phyloP scores from a whole-genome alignment of 208 protist species.

The Leishmania major region DNA sequence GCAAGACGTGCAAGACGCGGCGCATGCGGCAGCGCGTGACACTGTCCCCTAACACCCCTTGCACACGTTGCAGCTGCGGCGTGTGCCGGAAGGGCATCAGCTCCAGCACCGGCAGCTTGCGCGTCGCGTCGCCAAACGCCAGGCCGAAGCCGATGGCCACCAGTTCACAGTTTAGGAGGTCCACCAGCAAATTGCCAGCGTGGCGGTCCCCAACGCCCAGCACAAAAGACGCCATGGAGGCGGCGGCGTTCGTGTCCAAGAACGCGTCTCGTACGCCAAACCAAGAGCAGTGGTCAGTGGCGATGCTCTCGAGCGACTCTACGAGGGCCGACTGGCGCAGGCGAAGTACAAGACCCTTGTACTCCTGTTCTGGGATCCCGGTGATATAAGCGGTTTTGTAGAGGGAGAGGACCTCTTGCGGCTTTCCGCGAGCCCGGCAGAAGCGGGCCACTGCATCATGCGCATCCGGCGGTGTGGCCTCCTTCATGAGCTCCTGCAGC shows the following conservation, averaged over 20 bases:
- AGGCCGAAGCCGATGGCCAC: slow-evolving; percentile 96
- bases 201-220: slow-evolving; percentile 95
- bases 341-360: slow-evolving; percentile 9
- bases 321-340: slow-evolving; percentile 17
- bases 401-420: background rate
- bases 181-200: slow-evolving; percentile 91
- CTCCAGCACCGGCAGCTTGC: slow-evolving; percentile 89
- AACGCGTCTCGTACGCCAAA: slow-evolving; percentile 76
- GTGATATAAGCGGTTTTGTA: background rate
- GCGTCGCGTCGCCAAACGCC: slow-evolving; percentile 92
- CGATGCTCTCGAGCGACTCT: slow-evolving; percentile 37
- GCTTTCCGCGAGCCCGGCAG: background rate
- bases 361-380: slow-evolving; percentile 7
- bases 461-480: background rate
- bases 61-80: slow-evolving; percentile 73
- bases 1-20: slow-evolving; percentile 45
- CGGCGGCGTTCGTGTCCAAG: slow-evolving; percentile 54
- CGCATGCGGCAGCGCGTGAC: slow-evolving; percentile 70
- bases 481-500: slow-evolving; percentile 33
- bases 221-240: slow-evolving; percentile 85
- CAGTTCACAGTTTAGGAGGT: slow-evolving; percentile 59
- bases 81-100: slow-evolving; percentile 94
- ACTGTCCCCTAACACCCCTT: slow-evolving; percentile 69
- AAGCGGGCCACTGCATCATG: background rate
- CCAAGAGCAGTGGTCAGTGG: slow-evolving; percentile 54